Conservation (phyloP, 2,329 filamentous ascomycete genomes). For the Botrytis deweyae region DNA sequence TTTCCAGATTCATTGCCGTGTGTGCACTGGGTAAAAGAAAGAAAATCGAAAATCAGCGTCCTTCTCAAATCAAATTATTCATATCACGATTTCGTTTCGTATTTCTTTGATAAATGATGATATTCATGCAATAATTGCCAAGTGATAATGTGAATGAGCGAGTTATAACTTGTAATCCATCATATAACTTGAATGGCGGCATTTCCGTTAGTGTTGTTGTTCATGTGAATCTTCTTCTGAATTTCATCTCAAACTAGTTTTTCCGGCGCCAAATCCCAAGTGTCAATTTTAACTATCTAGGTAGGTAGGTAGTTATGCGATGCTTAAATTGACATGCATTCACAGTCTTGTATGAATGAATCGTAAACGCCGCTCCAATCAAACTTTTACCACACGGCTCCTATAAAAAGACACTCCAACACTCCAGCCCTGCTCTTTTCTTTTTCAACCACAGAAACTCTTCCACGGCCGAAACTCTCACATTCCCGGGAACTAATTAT, state of each 20-base stretch:
- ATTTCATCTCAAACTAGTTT: not conserved
- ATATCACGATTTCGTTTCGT: not conserved
- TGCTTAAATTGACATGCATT: not conserved
- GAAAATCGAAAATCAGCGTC: too few species aligned
- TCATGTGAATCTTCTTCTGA: not conserved
- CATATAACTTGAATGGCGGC: not conserved
- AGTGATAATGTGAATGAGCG: not conserved
- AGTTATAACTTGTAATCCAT: not conserved
- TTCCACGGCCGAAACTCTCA: not conserved
- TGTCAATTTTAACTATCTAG: not conserved
- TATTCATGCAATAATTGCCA: not conserved
- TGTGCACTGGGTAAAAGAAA: too few species aligned
- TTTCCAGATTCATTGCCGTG: too few species aligned
- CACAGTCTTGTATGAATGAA: not conserved
- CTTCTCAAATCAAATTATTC: not conserved
- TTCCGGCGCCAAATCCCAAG: not conserved
- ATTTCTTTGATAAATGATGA: not conserved
- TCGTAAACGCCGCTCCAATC: not conserved
- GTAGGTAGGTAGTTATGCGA: not conserved
- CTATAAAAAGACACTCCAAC: not conserved
- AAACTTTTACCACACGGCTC: not conserved
- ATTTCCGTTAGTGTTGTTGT: not conserved
- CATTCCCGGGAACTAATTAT: not conserved
- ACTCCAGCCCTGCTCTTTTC: too few species aligned
- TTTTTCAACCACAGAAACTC: too few species aligned